phyloP scores from a whole-genome alignment of 31 red algal species.

The Asparagopsis taxiformis region DNA sequence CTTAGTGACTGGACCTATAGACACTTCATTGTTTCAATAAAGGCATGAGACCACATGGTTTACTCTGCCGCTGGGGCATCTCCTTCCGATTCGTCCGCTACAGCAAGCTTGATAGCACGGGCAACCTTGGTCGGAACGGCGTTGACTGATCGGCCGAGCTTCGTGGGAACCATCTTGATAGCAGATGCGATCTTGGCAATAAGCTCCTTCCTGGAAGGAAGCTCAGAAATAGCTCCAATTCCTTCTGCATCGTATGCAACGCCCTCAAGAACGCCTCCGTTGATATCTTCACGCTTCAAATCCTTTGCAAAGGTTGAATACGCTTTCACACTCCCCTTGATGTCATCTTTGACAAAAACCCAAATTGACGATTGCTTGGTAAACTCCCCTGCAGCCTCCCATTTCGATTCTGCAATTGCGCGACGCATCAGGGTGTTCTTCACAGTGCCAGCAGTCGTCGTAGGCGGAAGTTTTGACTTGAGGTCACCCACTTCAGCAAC shows the following conservation, averaged over 20 bases:
- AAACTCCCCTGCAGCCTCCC: conserved; percentile 31
- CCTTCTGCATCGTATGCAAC: conserved; percentile 57
- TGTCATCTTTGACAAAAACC: conserved; percentile 78
- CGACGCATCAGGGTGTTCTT: conserved; percentile 92
- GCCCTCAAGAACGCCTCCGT: conserved; percentile 75
- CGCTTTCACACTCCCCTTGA: conserved; percentile 57
- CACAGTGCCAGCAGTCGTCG: conserved; percentile 32
- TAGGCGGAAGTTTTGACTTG: conserved; percentile 40
- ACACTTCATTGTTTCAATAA: neutral
- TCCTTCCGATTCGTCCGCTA: conserved; percentile 42
- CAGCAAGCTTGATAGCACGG: conserved; percentile 81
- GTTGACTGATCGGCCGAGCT: conserved; percentile 71
- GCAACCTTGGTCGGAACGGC: conserved; percentile 82
- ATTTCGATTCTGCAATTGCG: conserved; percentile 67
- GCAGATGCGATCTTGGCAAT: conserved; percentile 73
- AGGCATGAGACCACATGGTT: neutral
- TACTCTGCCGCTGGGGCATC: conserved; percentile 28
- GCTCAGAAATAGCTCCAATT: conserved; percentile 50
- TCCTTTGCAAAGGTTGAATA: conserved; percentile 52
- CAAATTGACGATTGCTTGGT: conserved; percentile 63
- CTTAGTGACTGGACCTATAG: neutral
- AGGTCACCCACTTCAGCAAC: conserved; percentile 57
- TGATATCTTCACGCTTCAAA: conserved; percentile 28
- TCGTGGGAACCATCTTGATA: conserved; percentile 82
- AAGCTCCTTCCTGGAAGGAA: conserved; percentile 92